Conservation (phyloP, 306 rosid genomes). For the Alnus rubra region DNA sequence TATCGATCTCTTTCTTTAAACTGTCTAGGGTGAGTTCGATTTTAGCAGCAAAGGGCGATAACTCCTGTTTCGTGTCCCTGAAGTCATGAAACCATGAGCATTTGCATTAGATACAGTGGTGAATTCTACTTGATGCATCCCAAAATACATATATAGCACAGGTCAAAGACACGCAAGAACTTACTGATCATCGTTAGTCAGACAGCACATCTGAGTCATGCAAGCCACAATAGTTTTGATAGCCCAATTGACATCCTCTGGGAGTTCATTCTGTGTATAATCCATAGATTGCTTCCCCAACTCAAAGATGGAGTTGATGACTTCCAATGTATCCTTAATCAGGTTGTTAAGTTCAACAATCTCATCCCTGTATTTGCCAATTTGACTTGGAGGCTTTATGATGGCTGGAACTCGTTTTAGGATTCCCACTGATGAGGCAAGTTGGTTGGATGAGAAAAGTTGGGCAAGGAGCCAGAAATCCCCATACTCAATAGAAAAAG, state of each 20-base stretch:
- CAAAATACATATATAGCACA: background rate
- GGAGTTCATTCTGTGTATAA: slow-evolving; percentile 42
- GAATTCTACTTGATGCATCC: no score
- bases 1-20: slow-evolving; percentile 37
- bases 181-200: slow-evolving; percentile 43
- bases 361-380: slow-evolving; percentile 38
- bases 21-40: slow-evolving; percentile 43
- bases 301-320: slow-evolving; percentile 45
- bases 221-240: slow-evolving; percentile 54
- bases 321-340: slow-evolving; percentile 43
- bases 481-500: slow-evolving; percentile 69
- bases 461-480: slow-evolving; percentile 66
- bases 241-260: slow-evolving; percentile 63
- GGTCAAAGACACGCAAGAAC: background rate
- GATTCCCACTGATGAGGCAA: slow-evolving; percentile 54
- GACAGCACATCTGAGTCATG: slow-evolving; percentile 45
- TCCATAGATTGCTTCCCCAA: slow-evolving; percentile 36
- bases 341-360: slow-evolving; percentile 54
- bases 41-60: slow-evolving; percentile 44
- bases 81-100: background rate
- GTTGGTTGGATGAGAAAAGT: slow-evolving; percentile 40
- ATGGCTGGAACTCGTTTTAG: slow-evolving; percentile 53
- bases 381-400: slow-evolving; percentile 22
- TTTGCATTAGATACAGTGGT: background rate
- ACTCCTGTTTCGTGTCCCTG: slow-evolving; percentile 39